Evolutionary conservation across 2,329 filamentous ascomycete genomes (phyloP).

Genomic region (Ophiostoma triangulosporum): DNA sequence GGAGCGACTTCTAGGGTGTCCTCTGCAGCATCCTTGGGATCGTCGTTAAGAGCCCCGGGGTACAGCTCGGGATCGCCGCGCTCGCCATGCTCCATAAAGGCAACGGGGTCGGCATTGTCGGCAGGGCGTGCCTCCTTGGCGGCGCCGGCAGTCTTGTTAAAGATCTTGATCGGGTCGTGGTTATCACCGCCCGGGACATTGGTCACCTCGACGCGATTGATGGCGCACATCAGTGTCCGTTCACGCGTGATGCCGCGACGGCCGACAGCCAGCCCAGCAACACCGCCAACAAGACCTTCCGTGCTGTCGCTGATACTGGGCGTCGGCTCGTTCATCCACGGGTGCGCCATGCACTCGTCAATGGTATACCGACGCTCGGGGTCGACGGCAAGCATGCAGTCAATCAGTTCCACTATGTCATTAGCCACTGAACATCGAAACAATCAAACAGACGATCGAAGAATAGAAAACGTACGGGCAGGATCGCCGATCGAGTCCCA

Average conservation of each 20-base stretch:
- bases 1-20: conserved; percentile 24
- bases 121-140: neutral
- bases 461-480: conserved; percentile 43
- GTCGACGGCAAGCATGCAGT: conserved; percentile 85
- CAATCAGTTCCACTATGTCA: conserved; percentile 65
- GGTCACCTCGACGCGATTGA: conserved; percentile 57
- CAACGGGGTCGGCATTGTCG: conserved; percentile 50
- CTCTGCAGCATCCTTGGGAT: conserved; percentile 38
- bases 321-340: conserved; percentile 60
- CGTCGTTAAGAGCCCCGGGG: conserved; percentile 37
- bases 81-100: conserved; percentile 76
- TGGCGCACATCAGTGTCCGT: conserved; percentile 67
- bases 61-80: conserved; percentile 74
- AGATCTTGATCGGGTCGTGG: conserved; percentile 56
- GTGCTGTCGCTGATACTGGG: conserved; percentile 69
- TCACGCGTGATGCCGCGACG: conserved; percentile 69
- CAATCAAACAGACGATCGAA: neutral
- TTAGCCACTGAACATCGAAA: conserved; percentile 6
- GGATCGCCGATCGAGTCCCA: conserved; percentile 83
- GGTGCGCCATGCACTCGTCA: conserved; percentile 80
- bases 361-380: conserved; percentile 73
- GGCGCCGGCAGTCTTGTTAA: conserved; percentile 41
- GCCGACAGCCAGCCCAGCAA: conserved; percentile 70
- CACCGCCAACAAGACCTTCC: conserved; percentile 77
- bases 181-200: conserved; percentile 41